These are phyloP conservation scores for Phytophthora pisi DNA, from an alignment of 352 stramenopile genomes.

Conservation along the genomic window DNA sequence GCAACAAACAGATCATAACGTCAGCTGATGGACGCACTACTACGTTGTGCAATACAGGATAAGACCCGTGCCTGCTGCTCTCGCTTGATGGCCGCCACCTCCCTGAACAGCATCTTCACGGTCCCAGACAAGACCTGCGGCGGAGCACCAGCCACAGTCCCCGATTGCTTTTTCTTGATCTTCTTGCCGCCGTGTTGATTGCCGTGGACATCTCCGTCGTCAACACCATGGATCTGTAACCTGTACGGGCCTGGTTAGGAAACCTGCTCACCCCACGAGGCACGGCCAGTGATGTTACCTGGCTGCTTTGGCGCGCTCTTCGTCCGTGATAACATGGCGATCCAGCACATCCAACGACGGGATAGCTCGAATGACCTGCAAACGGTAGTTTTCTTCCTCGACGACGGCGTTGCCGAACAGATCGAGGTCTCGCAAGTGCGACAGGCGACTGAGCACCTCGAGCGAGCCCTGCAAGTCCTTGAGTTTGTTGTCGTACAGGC, in stretches of 20 bases:
- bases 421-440: slow-evolving; percentile 78
- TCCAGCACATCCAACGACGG: slow-evolving; percentile 82
- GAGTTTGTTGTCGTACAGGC: slow-evolving; percentile 83
- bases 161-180: slow-evolving; percentile 33
- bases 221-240: slow-evolving; percentile 19
- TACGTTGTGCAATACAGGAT: background rate
- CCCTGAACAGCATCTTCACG: slow-evolving; percentile 74
- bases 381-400: slow-evolving; percentile 86
- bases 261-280: background rate
- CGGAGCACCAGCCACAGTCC: slow-evolving; percentile 34
- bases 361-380: slow-evolving; percentile 78
- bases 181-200: slow-evolving; percentile 15
- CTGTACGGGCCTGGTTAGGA: slow-evolving; percentile 7
- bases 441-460: slow-evolving; percentile 52
- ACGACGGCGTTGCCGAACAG: slow-evolving; percentile 83
- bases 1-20: background rate
- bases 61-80: slow-evolving; percentile 40
- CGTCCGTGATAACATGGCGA: slow-evolving; percentile 76
- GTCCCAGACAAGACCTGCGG: slow-evolving; percentile 66
- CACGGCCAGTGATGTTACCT: slow-evolving; percentile 19
- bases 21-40: background rate
- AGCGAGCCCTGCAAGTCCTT: slow-evolving; percentile 69
- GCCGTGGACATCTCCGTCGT: slow-evolving; percentile 18
- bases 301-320: slow-evolving; percentile 58
- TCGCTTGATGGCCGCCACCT: slow-evolving; percentile 56